These are phyloP conservation scores for Pilobolus umbonatus DNA, from an alignment of 192 early-diverging fungal genomes.

Conservation along the genomic window DNA sequence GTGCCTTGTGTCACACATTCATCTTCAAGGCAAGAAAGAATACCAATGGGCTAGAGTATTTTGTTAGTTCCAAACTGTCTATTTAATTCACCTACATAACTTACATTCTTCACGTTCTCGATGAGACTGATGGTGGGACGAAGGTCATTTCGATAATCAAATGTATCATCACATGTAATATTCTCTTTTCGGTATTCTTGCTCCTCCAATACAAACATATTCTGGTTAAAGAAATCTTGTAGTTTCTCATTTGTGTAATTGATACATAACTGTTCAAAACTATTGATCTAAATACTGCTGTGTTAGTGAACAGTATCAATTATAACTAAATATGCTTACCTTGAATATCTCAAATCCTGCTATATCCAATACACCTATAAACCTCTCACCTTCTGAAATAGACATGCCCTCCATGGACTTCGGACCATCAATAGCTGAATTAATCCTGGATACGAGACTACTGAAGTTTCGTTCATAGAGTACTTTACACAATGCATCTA, in stretches of 20 bases:
- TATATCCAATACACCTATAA: slow-evolving; percentile 98
- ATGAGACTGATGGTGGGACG: slow-evolving; percentile 98
- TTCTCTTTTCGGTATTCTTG: slow-evolving; percentile 96
- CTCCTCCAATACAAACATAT: slow-evolving; percentile 98
- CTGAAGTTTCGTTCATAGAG: slow-evolving; percentile 97
- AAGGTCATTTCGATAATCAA: slow-evolving; percentile 94
- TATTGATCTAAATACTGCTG: slow-evolving; percentile 59
- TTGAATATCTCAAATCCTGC: slow-evolving; percentile 99
- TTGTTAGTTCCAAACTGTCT: background rate
- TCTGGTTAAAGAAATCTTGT: slow-evolving; percentile 99
- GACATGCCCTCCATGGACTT: slow-evolving; percentile 60
- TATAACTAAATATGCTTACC: slow-evolving; percentile 30
- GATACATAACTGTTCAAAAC: slow-evolving; percentile 99
- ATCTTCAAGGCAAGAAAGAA: slow-evolving; percentile 93
- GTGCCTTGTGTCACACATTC: slow-evolving; percentile 97
- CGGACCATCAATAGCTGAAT: slow-evolving; percentile 58
- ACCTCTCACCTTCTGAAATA: slow-evolving; percentile 31
- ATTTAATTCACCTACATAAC: background rate
- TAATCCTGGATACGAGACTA: slow-evolving; percentile 83
- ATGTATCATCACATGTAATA: slow-evolving; percentile 85
- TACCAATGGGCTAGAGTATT: slow-evolving; percentile 73
- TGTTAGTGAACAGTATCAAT: background rate
- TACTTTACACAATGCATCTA: slow-evolving; percentile 87
- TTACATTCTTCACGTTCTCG: slow-evolving; percentile 82
- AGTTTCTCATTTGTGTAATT: slow-evolving; percentile 99